Evolutionary conservation across 805 yeast species (phyloP).

Genomic region (Cyberlindnera xylosilytica): DNA sequence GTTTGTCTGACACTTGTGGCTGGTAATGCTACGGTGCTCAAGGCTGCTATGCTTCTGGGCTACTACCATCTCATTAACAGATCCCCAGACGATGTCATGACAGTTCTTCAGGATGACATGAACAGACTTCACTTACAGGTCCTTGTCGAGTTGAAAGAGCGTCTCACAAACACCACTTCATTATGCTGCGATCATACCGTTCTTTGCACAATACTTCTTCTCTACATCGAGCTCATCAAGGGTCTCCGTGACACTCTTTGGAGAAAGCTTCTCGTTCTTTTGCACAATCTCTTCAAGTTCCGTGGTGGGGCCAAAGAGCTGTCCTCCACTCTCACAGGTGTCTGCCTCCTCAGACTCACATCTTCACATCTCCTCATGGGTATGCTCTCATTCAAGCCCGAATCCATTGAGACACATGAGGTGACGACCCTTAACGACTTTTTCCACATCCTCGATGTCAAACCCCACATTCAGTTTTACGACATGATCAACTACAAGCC

Average conservation of each 20-base stretch:
- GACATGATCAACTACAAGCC: conserved; percentile 12
- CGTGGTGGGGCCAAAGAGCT: conserved; percentile 17
- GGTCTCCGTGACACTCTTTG: conserved; percentile 13
- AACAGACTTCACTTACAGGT: conserved; percentile 8
- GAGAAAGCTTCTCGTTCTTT: conserved; percentile 7
- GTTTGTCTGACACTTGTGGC: conserved; percentile 15
- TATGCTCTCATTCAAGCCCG: conserved; percentile 10
- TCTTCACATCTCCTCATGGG: conserved; percentile 12
- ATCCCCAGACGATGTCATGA: conserved; percentile 7
- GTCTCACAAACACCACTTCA: conserved; percentile 9
- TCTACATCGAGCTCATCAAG: conserved; percentile 9
- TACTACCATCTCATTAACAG: conserved; percentile 8
- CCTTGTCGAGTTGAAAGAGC: conserved; percentile 11
- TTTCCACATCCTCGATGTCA: conserved; percentile 8
- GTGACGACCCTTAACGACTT: conserved; percentile 12
- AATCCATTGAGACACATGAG: conserved; percentile 16
- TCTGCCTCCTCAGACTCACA: conserved; percentile 13
- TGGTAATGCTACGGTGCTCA: conserved; percentile 16
- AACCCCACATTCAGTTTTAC: conserved; percentile 14
- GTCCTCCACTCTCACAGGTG: conserved; percentile 9
- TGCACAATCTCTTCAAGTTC: conserved; percentile 11
- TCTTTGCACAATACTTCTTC: conserved; percentile 8
- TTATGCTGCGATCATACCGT: conserved; percentile 19
- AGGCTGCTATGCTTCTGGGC: conserved; percentile 12
- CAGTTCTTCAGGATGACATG: conserved; percentile 8